Conservation (phyloP, 805 yeast species). For the Zygotorulaspora sp. region DNA sequence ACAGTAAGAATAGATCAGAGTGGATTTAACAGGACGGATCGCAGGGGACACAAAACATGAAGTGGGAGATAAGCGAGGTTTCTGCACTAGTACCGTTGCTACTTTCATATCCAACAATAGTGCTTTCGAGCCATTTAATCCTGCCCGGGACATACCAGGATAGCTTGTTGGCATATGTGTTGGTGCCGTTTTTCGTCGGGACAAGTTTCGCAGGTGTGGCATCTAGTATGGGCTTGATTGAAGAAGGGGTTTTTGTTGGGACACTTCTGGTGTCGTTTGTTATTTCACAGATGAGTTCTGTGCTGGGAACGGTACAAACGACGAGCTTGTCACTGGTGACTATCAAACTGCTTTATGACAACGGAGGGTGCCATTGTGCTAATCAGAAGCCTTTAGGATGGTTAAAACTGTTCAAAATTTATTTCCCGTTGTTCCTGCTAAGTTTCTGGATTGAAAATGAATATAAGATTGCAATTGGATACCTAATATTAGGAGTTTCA, state of each 20-base stretch:
- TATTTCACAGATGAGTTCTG: slow-evolving; percentile 8
- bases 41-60: too few species aligned
- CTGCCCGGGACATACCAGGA: slow-evolving; percentile 13
- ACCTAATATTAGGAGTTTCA: too few species aligned
- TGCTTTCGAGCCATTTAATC: slow-evolving; percentile 29
- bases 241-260: not conserved
- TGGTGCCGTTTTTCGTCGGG: slow-evolving; percentile 24
- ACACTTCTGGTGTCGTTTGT: slow-evolving; percentile 5
- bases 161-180: slow-evolving; percentile 6
- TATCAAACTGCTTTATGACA: slow-evolving; percentile 8
- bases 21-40: too few species aligned
- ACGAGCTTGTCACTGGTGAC: slow-evolving; percentile 18
- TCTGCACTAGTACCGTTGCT: slow-evolving; percentile 29
- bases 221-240: slow-evolving; percentile 1
- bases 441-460: slow-evolving; percentile 5
- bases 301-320: slow-evolving; percentile 15
- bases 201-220: slow-evolving; percentile 11
- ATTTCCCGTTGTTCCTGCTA: slow-evolving; percentile 7
- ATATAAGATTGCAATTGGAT: too few species aligned
- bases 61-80: slow-evolving; percentile 5
- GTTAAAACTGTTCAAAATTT: slow-evolving; percentile 1
- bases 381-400: not conserved
- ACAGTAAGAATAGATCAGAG: too few species aligned
- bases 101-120: slow-evolving; percentile 32
- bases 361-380: not conserved